Conservation (phyloP, 495 filamentous ascomycete genomes). For the Lepidopterella palustris region DNA sequence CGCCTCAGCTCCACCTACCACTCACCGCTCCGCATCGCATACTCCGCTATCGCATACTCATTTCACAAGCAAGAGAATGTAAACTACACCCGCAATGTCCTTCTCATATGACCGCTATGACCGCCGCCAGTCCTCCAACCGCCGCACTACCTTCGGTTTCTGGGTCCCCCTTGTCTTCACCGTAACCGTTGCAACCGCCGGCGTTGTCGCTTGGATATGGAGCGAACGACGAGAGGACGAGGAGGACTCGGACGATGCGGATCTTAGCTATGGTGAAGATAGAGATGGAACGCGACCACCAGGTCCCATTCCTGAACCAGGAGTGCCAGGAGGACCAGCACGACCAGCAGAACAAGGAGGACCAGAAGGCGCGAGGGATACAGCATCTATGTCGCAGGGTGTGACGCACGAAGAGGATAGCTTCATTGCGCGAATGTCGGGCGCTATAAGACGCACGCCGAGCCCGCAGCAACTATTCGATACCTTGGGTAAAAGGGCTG, state of each 20-base stretch:
- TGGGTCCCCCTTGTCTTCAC: slow-evolving; percentile 83
- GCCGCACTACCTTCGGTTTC: slow-evolving; percentile 67
- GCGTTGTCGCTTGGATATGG: slow-evolving; percentile 87
- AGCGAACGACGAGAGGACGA: slow-evolving; percentile 73
- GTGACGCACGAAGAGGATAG: slow-evolving; percentile 44
- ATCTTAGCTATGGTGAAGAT: slow-evolving; percentile 31
- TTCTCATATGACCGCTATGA: slow-evolving; percentile 66
- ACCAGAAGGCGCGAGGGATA: slow-evolving; percentile 33
- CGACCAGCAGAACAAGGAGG: too few species aligned
- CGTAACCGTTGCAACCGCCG: slow-evolving; percentile 74
- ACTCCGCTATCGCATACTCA: too few species aligned
- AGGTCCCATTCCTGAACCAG: slow-evolving; percentile 11
- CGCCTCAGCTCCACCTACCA: background rate
- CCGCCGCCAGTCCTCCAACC: slow-evolving; percentile 50
- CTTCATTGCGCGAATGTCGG: slow-evolving; percentile 70
- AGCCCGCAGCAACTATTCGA: slow-evolving; percentile 86
- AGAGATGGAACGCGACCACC: slow-evolving; percentile 1
- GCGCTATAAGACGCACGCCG: slow-evolving; percentile 76
- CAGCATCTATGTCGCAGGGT: slow-evolving; percentile 27
- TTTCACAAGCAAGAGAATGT: background rate
- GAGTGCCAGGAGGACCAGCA: too few species aligned
- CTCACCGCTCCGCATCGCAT: background rate
- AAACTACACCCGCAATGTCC: slow-evolving; percentile 59
- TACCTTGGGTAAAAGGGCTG: slow-evolving; percentile 66
- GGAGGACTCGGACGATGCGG: slow-evolving; percentile 43